Percentiles rank a stretch among this genome's conserved stretches.
These are phyloP conservation scores for Penicillium robsamsonii DNA, from an alignment of 495 filamentous ascomycete species.

Conservation along the genomic window DNA sequence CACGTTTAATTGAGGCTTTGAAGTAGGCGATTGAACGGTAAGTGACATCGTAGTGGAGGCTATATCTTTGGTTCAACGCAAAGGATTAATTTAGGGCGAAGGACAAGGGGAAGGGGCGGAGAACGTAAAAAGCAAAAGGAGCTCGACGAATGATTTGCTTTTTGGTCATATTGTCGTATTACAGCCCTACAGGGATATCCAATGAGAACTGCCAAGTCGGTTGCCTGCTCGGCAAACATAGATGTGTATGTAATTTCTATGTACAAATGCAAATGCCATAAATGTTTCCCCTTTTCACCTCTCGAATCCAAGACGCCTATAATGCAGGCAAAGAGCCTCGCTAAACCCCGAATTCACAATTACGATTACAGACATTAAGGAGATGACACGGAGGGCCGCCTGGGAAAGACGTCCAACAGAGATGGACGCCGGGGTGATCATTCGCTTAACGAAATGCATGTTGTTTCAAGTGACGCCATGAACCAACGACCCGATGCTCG, in stretches of 20 bases:
- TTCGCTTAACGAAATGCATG: slow-evolving; percentile 37
- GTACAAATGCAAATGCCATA: slow-evolving; percentile 10
- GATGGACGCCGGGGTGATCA: neutral
- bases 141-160: too few species aligned
- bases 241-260: slow-evolving; percentile 7
- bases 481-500: slow-evolving; percentile 39
- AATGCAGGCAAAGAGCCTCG: slow-evolving; percentile 5
- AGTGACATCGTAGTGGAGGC: neutral
- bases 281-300: slow-evolving; percentile 2
- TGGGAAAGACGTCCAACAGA: neutral
- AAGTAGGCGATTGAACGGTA: neutral
- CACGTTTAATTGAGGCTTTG: neutral
- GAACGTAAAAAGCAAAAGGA: too few species aligned
- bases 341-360: slow-evolving; percentile 14
- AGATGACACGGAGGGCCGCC: neutral
- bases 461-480: slow-evolving; percentile 43
- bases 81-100: too few species aligned
- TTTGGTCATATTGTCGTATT: neutral
- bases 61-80: neutral
- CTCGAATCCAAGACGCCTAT: slow-evolving; percentile 15
- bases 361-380: slow-evolving; percentile 31
- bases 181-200: slow-evolving; percentile 6
- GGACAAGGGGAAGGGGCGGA: too few species aligned
- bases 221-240: slow-evolving; percentile 10
- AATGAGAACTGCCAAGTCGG: slow-evolving; percentile 9